A percentile compares a stretch with the other conserved stretches of the same genome.
Conservation (phyloP, 1,284 basidiomycete species). For the Mixia osmundae region DNA sequence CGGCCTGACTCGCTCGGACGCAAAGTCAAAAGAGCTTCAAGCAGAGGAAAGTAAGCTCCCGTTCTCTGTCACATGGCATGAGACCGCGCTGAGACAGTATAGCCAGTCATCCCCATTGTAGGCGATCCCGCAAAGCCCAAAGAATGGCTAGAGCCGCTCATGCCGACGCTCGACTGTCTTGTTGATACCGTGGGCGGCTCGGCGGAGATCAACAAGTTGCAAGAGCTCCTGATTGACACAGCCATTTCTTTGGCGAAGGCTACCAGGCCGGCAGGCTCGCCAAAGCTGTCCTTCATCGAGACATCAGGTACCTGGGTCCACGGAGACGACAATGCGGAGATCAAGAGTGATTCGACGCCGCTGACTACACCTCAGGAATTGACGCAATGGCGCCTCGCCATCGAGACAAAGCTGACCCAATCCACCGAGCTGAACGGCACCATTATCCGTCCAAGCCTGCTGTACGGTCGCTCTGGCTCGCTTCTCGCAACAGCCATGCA, state of each 20-base stretch:
- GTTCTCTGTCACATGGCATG: neutral
- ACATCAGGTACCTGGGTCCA: slow-evolving; percentile 29
- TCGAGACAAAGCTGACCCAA: slow-evolving; percentile 17
- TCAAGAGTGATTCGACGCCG: slow-evolving; percentile 5
- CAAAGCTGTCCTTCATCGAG: slow-evolving; percentile 31
- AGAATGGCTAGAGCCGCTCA: slow-evolving; percentile 24
- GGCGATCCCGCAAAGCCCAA: slow-evolving; percentile 24
- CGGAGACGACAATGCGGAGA: slow-evolving; percentile 20
- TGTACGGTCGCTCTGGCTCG: slow-evolving; percentile 30
- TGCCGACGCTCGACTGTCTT: slow-evolving; percentile 28
- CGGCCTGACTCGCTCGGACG: slow-evolving; percentile 28
- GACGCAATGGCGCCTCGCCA: slow-evolving; percentile 16
- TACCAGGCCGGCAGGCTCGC: slow-evolving; percentile 19
- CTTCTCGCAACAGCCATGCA: slow-evolving; percentile 21
- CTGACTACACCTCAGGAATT: slow-evolving; percentile 6
- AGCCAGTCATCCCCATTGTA: slow-evolving; percentile 27
- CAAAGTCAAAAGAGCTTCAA: slow-evolving; percentile 25
- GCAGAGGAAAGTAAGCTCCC: slow-evolving; percentile 24
- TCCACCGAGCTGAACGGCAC: slow-evolving; percentile 22
- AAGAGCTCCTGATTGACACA: slow-evolving; percentile 4
- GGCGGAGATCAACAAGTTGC: slow-evolving; percentile 12
- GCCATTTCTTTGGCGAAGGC: slow-evolving; percentile 4
- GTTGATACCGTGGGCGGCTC: slow-evolving; percentile 25
- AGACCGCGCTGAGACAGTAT: neutral
- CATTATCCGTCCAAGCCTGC: slow-evolving; percentile 29